Conservation (phyloP, 768 basidiomycete species). For the Nidularia pulvinata region DNA sequence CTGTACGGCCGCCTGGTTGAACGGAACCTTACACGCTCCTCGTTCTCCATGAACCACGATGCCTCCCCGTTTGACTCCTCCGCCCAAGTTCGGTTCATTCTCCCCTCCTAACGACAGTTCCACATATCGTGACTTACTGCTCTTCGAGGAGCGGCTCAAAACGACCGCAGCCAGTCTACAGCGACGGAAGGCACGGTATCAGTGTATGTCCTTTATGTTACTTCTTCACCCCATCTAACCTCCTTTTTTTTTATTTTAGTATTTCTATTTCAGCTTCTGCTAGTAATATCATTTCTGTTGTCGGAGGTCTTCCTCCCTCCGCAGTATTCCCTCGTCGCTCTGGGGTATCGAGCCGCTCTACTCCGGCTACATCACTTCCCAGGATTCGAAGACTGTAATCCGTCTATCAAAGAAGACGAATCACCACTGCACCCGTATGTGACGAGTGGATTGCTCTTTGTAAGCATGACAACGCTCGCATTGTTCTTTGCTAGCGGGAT, state of each 20-base stretch:
- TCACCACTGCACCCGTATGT: slow-evolving; percentile 73
- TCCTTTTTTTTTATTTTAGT: slow-evolving; percentile 52
- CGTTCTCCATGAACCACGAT: no score
- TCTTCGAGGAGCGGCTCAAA: slow-evolving; percentile 97
- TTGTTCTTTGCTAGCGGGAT: slow-evolving; percentile 97
- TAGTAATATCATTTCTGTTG: slow-evolving; percentile 70
- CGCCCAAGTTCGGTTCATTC: slow-evolving; percentile 29
- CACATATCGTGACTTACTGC: slow-evolving; percentile 85
- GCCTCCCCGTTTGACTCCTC: slow-evolving; percentile 33
- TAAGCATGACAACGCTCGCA: slow-evolving; percentile 86
- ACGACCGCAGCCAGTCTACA: slow-evolving; percentile 85
- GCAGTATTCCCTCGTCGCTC: slow-evolving; percentile 65
- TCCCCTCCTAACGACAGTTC: slow-evolving; percentile 69
- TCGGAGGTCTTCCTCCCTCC: slow-evolving; percentile 72
- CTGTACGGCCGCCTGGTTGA: no score
- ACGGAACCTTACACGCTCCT: no score
- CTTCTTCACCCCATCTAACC: no score
- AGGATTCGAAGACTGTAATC: no score
- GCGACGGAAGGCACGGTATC: slow-evolving; percentile 79
- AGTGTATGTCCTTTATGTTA: slow-evolving; percentile 60
- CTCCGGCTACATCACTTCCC: slow-evolving; percentile 51
- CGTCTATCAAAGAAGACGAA: slow-evolving; percentile 36
- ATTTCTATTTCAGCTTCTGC: slow-evolving; percentile 69
- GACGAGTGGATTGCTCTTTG: slow-evolving; percentile 78
- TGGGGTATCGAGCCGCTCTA: slow-evolving; percentile 55